These are phyloP conservation scores for Penicillium brevicompactum DNA, from an alignment of 2,329 filamentous ascomycete species.

Conservation along the genomic window DNA sequence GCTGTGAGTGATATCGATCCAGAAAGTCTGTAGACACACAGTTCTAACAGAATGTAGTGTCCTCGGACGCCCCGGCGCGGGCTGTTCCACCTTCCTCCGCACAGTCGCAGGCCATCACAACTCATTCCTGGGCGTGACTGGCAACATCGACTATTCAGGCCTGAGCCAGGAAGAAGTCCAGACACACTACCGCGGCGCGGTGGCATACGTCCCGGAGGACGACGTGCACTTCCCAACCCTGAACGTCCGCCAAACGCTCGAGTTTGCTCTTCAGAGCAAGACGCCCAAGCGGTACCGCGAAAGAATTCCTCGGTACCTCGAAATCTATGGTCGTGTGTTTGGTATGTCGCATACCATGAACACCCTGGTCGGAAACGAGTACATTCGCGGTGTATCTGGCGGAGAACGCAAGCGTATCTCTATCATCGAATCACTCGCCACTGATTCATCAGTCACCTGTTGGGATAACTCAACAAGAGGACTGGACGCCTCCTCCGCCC, in stretches of 20 bases:
- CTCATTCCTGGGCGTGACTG: conserved; percentile 64
- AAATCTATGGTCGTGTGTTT: conserved; percentile 71
- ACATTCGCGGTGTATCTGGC: conserved; percentile 66
- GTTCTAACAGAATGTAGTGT: conserved; percentile 40
- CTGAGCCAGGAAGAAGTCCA: conserved; percentile 65
- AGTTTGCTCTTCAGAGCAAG: conserved; percentile 70
- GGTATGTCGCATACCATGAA: conserved; percentile 71
- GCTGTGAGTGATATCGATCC: conserved; percentile 41
- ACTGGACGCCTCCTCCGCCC: conserved; percentile 70
- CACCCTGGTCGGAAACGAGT: conserved; percentile 63
- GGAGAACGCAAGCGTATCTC: conserved; percentile 75
- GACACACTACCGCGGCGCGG: conserved; percentile 68
- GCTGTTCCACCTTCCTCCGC: conserved; percentile 73
- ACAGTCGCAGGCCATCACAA: conserved; percentile 68
- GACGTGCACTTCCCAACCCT: conserved; percentile 70
- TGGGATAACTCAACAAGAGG: conserved; percentile 78
- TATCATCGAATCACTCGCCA: conserved; percentile 71
- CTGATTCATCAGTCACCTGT: conserved; percentile 67
- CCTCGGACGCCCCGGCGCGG: conserved; percentile 68
- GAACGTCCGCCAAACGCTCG: conserved; percentile 72
- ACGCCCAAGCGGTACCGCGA: conserved; percentile 63
- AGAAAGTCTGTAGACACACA: not conserved
- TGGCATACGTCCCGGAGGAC: conserved; percentile 72
- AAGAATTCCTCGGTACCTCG: conserved; percentile 65
- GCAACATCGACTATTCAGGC: conserved; percentile 69